Base-by-base conservation (phyloP, 257 asterid species). In the Vinca minor region DNA sequence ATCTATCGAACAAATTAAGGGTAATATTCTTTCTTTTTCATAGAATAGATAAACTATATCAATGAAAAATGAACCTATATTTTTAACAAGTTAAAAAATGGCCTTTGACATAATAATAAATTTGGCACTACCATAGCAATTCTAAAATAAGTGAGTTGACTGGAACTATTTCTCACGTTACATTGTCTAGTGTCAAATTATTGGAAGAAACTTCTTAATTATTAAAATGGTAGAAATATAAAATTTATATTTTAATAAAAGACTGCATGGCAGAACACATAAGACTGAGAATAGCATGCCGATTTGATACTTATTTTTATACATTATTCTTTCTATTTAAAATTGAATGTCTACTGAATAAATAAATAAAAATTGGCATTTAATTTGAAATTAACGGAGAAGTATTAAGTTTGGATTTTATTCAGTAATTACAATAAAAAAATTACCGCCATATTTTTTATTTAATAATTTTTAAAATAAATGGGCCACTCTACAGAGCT, bases 71-170 rank as follows among this genome's bases (percentile, higher is more conserved):
- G 12, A 47, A 18, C 10, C 26, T 18, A n/a, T 47, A 47, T 5
- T 47, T n/a, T 35, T 59, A 26, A 31, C 42, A 32, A 32, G 26
- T 32, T 29, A 31, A 1, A 56, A 20, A 6, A 29, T 18, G 0
- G n/a, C n/a, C n/a, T n/a, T n/a, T n/a, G n/a, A n/a, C n/a, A n/a
- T n/a, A n/a, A n/a, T n/a, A n/a, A n/a, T n/a, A n/a, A n/a, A n/a
- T n/a, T n/a, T n/a, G n/a, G n/a, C n/a, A 42, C 47, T 12, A 42
- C 47, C n/a, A 4, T 1, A 4, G 20, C 5, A 29, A 54, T 3
- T 28, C 4, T 31, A 67, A 25, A 58, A 58, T 34, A 14, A 47
- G 14, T 46, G 72, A 69, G 57, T 69, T 69, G 68, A 62, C 69
- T 62, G 2, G 1, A 34, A 62, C 39, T 29, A 69, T 42, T 69